phyloP scores from a whole-genome alignment of 805 yeast genomes.

The Starmerella lactis-condensi region DNA sequence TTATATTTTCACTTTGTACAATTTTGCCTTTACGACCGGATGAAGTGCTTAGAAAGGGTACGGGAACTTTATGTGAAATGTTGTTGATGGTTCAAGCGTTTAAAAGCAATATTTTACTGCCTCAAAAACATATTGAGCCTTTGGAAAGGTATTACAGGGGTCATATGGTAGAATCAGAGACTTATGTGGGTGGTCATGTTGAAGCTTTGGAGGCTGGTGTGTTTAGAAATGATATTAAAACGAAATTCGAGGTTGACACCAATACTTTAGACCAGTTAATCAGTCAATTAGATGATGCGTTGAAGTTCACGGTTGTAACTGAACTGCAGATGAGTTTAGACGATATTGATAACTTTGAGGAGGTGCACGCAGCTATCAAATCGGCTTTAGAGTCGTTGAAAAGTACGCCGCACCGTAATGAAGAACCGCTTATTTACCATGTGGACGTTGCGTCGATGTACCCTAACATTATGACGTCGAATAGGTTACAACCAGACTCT shows the following conservation, averaged over 20 bases:
- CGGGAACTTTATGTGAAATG: constrained; percentile 98
- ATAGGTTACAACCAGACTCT: constrained; percentile 93
- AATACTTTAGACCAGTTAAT: constrained; percentile 65
- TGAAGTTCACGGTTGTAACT: constrained; percentile 65
- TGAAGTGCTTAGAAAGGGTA: constrained; percentile 88
- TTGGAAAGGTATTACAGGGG: constrained; percentile 90
- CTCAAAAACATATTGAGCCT: constrained; percentile 88
- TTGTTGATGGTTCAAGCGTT: constrained; percentile 88
- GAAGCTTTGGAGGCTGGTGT: constrained; percentile 97
- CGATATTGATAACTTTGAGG: constrained; percentile 42
- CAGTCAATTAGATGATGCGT: constrained; percentile 51
- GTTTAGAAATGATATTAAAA: constrained; percentile 69
- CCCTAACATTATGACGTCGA: constrained; percentile 95
- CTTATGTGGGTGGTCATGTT: constrained; percentile 98
- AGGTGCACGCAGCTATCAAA: constrained; percentile 43
- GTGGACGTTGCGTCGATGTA: constrained; percentile 99
- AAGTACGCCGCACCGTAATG: constrained; percentile 44
- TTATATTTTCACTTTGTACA: constrained; percentile 84
- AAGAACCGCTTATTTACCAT: constrained; percentile 78
- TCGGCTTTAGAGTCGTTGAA: constrained; percentile 39
- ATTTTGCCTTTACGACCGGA: constrained; percentile 93
- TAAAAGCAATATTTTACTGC: constrained; percentile 53
- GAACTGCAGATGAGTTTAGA: constrained; percentile 65
- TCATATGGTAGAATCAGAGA: constrained; percentile 81
- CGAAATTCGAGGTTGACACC: constrained; percentile 61